Conservation (phyloP, 257 asterid species). For the Solanum dulcamara region DNA sequence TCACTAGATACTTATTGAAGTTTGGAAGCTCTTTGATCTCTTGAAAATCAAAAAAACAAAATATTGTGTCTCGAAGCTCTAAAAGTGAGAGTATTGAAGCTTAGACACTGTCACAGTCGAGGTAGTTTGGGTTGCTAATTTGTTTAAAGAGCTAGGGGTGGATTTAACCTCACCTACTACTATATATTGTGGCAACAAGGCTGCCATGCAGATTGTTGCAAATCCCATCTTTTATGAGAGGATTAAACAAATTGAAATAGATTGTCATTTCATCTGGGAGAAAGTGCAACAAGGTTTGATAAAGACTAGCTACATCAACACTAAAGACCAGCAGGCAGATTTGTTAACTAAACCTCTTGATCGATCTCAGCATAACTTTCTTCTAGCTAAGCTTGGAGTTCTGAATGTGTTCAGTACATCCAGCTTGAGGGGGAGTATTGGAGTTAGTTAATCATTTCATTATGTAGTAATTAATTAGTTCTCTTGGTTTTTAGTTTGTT, state of each 20-base stretch:
- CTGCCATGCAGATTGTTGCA: neutral
- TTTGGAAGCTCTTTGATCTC: neutral
- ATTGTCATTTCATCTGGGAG: neutral
- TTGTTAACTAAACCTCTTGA: too few species aligned
- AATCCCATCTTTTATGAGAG: too few species aligned
- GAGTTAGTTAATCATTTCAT: too few species aligned
- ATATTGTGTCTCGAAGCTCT: neutral
- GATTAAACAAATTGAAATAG: neutral
- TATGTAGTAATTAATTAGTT: too few species aligned
- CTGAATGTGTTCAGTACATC: too few species aligned
- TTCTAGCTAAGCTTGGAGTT: too few species aligned
- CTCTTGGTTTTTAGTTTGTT: too few species aligned
- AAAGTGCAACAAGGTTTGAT: neutral
- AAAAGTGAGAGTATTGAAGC: neutral
- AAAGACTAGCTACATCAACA: too few species aligned
- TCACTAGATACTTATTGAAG: neutral
- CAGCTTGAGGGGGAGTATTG: too few species aligned
- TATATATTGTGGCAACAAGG: neutral
- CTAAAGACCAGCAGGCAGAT: too few species aligned
- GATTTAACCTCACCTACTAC: neutral
- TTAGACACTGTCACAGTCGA: neutral
- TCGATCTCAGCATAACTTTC: too few species aligned
- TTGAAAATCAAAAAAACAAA: neutral
- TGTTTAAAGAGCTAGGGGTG: too few species aligned
- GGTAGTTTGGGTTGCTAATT: neutral